phyloP scores from a whole-genome alignment of 441 rosid species.

The Hura crepitans region DNA sequence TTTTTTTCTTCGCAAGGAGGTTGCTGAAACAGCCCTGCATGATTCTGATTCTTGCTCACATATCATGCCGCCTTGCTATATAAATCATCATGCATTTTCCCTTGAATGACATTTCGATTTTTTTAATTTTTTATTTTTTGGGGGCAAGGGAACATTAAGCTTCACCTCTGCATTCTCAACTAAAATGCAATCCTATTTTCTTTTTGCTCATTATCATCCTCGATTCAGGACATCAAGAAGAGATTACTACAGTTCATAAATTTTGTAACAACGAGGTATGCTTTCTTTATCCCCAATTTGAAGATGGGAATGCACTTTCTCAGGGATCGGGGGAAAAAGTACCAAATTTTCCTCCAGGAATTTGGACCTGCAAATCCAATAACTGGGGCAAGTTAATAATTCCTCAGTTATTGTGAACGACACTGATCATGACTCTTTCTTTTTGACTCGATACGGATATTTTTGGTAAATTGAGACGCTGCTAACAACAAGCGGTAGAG shows the following conservation, averaged over 20 bases:
- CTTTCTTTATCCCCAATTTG: slow-evolving; percentile 6
- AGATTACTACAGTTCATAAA: slow-evolving; percentile 8
- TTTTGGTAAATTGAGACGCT: slow-evolving; percentile 91
- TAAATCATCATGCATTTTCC: no score
- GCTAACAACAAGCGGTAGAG: slow-evolving; percentile 75
- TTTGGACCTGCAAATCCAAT: slow-evolving; percentile 2
- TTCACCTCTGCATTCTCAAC: no score
- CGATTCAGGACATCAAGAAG: neutral
- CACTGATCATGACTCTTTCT: slow-evolving; percentile 55
- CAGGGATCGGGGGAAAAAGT: neutral
- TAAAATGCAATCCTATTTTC: slow-evolving; percentile 3
- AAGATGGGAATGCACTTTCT: neutral
- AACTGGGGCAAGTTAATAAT: neutral
- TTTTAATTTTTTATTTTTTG: no score
- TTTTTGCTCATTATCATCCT: slow-evolving; percentile 8
- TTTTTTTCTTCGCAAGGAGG: no score
- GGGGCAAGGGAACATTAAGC: no score
- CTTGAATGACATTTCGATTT: no score
- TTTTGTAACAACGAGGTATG: slow-evolving; percentile 9
- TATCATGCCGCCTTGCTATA: no score
- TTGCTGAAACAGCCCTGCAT: no score
- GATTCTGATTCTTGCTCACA: no score
- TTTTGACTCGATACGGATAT: slow-evolving; percentile 63
- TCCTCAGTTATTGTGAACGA: neutral
- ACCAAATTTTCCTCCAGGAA: slow-evolving; percentile 13